These are phyloP conservation scores for Tillandsia leiboldiana DNA, from an alignment of 176 grass and related monocot species.

Conservation along the genomic window DNA sequence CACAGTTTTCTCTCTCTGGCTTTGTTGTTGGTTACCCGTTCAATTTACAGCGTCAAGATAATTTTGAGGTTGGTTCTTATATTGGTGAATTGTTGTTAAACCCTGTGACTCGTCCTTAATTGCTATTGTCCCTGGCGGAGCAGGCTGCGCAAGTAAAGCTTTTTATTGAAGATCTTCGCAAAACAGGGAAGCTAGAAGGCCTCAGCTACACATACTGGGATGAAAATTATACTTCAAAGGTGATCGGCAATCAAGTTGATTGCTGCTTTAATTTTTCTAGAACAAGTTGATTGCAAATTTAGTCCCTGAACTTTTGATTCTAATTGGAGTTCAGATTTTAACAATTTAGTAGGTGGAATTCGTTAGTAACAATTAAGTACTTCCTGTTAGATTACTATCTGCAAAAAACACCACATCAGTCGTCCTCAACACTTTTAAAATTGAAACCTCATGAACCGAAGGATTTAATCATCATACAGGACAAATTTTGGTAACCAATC, in stretches of 20 bases:
- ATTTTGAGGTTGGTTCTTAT: constrained; percentile 28
- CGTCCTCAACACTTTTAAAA: no score
- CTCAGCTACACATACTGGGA: constrained; percentile 79
- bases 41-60: constrained; percentile 50
- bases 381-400: no score
- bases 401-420: no score
- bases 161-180: constrained; percentile 60
- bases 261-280: no score
- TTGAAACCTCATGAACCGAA: no score
- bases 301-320: no score
- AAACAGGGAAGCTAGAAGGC: constrained; percentile 58
- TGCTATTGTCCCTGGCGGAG: constrained; percentile 36
- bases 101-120: not conserved
- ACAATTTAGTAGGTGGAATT: no score
- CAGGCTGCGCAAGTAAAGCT: constrained; percentile 75
- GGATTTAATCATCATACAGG: no score
- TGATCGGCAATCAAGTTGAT: constrained; percentile 9
- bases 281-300: no score
- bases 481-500: no score
- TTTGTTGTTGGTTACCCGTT: constrained; percentile 78
- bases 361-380: no score
- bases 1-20: constrained; percentile 48
- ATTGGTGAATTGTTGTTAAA: not conserved
- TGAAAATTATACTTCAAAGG: constrained; percentile 91
- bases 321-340: no score